phyloP scores from a whole-genome alignment of 129 eudicot genomes.

The Saussurea involucrata region DNA sequence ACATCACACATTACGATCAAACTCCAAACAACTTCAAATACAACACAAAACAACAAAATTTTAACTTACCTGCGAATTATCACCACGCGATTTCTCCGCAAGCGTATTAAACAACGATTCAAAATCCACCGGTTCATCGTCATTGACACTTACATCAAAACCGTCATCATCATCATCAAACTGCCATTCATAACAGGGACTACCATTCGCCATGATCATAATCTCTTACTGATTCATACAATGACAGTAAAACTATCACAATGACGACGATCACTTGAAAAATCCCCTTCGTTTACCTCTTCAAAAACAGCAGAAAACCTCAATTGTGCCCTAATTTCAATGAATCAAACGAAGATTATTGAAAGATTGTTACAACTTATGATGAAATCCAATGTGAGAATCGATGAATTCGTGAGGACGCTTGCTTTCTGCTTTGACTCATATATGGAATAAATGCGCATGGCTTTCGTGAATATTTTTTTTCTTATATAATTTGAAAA shows the following conservation, averaged over 20 bases:
- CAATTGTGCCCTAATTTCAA: slow-evolving; percentile 27
- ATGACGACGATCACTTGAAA: neutral
- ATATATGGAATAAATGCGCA: slow-evolving; percentile 12
- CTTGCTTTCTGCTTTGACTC: neutral
- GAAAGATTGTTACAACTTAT: neutral
- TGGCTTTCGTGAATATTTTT: slow-evolving; percentile 4
- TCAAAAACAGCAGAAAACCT: neutral
- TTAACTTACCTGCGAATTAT: slow-evolving; percentile 15
- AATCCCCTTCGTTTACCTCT: neutral
- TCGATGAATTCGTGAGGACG: neutral
- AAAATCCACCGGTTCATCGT: slow-evolving; percentile 16
- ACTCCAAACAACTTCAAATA: slow-evolving; percentile 1
- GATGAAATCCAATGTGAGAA: slow-evolving; percentile 8
- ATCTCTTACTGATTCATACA: neutral
- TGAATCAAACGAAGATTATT: neutral
- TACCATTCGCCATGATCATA: slow-evolving; percentile 28
- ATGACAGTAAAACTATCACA: neutral
- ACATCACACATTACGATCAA: neutral
- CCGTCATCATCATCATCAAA: slow-evolving; percentile 14
- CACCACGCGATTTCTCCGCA: slow-evolving; percentile 27
- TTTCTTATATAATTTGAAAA: too few species aligned
- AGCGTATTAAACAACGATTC: slow-evolving; percentile 2
- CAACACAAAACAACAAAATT: neutral
- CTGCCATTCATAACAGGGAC: slow-evolving; percentile 6
- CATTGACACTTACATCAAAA: neutral